Conservation (phyloP, 768 basidiomycete species). For the Tremella yokohamensis region DNA sequence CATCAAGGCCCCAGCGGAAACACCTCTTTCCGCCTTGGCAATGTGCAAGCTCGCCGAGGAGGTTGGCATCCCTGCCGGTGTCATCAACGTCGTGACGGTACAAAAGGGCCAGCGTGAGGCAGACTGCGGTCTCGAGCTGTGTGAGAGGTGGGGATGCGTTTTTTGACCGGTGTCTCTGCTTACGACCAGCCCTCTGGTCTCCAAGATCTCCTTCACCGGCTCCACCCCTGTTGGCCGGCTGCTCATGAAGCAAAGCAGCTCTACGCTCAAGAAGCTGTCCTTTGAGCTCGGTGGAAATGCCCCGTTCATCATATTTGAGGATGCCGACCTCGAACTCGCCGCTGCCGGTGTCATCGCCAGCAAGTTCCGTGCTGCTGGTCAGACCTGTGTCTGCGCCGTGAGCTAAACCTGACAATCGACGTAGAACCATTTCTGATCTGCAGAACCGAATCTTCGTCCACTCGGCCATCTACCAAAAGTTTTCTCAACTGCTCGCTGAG, state of each 20-base stretch:
- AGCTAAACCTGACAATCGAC: not conserved
- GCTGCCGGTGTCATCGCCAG: slow-evolving; percentile 18
- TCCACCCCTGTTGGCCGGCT: slow-evolving; percentile 33
- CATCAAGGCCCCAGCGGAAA: slow-evolving; percentile 35
- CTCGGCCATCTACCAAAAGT: slow-evolving; percentile 83
- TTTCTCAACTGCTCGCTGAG: slow-evolving; percentile 78
- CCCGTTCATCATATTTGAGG: slow-evolving; percentile 24
- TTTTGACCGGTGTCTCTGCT: not conserved
- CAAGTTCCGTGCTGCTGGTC: slow-evolving; percentile 23
- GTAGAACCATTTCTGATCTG: not conserved
- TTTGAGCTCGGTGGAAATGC: slow-evolving; percentile 39
- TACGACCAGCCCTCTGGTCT: slow-evolving; percentile 17
- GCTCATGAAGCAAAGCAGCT: slow-evolving; percentile 31
- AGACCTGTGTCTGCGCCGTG: slow-evolving; percentile 25
- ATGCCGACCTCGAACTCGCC: slow-evolving; percentile 20
- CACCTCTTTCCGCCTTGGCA: slow-evolving; percentile 34
- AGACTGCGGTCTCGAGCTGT: slow-evolving; percentile 31
- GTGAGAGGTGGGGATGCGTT: slow-evolving; percentile 12
- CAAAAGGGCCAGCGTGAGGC: slow-evolving; percentile 25
- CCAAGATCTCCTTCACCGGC: slow-evolving; percentile 39
- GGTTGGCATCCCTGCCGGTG: slow-evolving; percentile 35
- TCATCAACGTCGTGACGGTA: slow-evolving; percentile 32
- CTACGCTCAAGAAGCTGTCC: slow-evolving; percentile 38
- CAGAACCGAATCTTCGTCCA: slow-evolving; percentile 87
- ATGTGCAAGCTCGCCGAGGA: slow-evolving; percentile 28